Conservation (phyloP, 345 rosid genomes). For the Abelmoschus esculentus region DNA sequence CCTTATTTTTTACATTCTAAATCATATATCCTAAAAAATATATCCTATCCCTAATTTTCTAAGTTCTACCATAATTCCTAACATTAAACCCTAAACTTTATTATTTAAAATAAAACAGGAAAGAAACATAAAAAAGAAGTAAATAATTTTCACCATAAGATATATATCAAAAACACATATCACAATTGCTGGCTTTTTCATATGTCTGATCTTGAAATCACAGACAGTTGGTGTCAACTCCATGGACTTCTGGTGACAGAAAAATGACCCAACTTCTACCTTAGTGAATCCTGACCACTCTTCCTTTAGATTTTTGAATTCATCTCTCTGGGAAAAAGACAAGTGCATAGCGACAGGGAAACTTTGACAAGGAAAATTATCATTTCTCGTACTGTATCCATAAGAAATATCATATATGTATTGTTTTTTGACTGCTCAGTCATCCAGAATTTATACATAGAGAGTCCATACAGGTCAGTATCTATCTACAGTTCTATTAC, state of each 20-base stretch:
- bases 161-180: background rate
- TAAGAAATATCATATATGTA: background rate
- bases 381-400: background rate
- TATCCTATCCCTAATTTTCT: no score
- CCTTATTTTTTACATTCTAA: no score
- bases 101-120: no score
- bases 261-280: slow-evolving; percentile 8
- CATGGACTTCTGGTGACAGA: slow-evolving; percentile 3
- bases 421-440: background rate
- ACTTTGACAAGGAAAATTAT: background rate
- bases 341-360: slow-evolving; percentile 7
- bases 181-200: background rate
- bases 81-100: no score
- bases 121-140: no score
- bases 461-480: background rate
- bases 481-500: no score
- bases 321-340: slow-evolving; percentile 9
- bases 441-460: background rate
- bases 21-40: no score
- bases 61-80: no score
- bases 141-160: no score
- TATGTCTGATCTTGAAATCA: background rate
- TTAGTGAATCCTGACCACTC: background rate
- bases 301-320: slow-evolving; percentile 8
- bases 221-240: slow-evolving; percentile 12